These are phyloP conservation scores for Ramularia endophylla DNA, from an alignment of 2,329 filamentous ascomycete genomes.

Conservation along the genomic window DNA sequence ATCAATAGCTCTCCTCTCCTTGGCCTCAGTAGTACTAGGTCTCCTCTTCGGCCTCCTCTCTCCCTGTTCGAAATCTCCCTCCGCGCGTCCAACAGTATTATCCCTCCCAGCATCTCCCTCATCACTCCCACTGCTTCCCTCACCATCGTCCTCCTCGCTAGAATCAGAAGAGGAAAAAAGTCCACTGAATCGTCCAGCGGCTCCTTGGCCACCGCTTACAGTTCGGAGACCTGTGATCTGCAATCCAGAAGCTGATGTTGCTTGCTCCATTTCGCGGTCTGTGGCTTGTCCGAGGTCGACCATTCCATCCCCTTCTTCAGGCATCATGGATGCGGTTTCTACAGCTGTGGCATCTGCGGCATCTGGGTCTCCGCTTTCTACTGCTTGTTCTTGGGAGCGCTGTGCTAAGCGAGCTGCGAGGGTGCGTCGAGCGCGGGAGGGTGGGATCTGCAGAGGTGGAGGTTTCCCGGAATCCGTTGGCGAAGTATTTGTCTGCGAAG, in stretches of 20 bases:
- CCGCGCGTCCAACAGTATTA: constrained; percentile 23
- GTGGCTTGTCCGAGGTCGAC: constrained; percentile 23
- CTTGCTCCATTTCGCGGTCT: constrained; percentile 10
- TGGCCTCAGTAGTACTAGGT: constrained; percentile 32
- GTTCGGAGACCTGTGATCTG: constrained; percentile 23
- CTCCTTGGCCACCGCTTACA: constrained; percentile 10
- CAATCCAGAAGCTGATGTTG: constrained; percentile 13
- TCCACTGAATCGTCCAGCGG: constrained; percentile 21
- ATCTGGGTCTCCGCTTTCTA: constrained; percentile 29
- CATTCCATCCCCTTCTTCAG: constrained; percentile 20
- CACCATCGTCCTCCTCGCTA: constrained; percentile 41
- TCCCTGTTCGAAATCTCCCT: constrained; percentile 28
- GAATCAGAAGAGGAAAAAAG: constrained; percentile 27
- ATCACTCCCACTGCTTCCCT: constrained; percentile 27
- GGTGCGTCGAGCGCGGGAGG: constrained; percentile 79
- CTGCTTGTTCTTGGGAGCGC: constrained; percentile 39
- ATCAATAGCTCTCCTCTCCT: constrained; percentile 26
- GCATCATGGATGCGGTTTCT: constrained; percentile 25
- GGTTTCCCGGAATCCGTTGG: constrained; percentile 18
- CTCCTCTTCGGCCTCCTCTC: constrained; percentile 27
- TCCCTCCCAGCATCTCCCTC: constrained; percentile 22
- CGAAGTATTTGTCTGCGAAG: constrained; percentile 1
- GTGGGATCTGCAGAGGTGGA: constrained; percentile 70
- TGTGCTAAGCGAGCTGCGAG: constrained; percentile 72
- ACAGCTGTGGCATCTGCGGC: constrained; percentile 27